phyloP scores from a whole-genome alignment of 2,329 filamentous ascomycete genomes.

The Emydomyces testavorans region DNA sequence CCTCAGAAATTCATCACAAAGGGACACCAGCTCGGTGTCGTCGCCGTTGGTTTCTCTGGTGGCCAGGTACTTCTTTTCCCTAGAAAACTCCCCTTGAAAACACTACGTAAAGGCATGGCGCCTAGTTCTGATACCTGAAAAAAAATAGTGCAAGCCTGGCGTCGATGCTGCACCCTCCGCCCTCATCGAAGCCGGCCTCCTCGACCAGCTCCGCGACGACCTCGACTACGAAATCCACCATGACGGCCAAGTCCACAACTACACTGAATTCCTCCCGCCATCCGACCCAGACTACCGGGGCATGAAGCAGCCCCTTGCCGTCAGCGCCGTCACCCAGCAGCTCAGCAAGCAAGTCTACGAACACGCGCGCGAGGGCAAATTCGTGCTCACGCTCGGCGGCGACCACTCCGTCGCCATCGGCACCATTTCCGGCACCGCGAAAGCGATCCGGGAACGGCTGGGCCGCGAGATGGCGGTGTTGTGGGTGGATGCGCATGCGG shows the following conservation, averaged over 20 bases:
- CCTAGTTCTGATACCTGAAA: too few relatives aligned
- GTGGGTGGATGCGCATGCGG: slow-evolving; percentile 96
- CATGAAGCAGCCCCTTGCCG: slow-evolving; percentile 89
- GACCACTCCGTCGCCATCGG: slow-evolving; percentile 97
- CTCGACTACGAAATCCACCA: slow-evolving; percentile 81
- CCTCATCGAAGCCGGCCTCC: slow-evolving; percentile 76
- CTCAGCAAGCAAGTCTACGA: slow-evolving; percentile 77
- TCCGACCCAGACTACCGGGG: slow-evolving; percentile 62
- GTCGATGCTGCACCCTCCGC: slow-evolving; percentile 85
- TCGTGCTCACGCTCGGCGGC: slow-evolving; percentile 86
- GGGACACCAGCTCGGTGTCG: slow-evolving; percentile 71
- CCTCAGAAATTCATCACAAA: slow-evolving; percentile 66
- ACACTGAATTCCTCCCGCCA: slow-evolving; percentile 59
- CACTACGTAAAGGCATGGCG: too few relatives aligned
- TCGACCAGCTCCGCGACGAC: slow-evolving; percentile 70
- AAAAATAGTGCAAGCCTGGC: slow-evolving; percentile 64
- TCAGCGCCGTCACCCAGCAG: slow-evolving; percentile 70
- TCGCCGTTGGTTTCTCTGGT: slow-evolving; percentile 91
- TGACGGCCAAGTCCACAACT: slow-evolving; percentile 70
- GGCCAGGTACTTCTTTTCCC: slow-evolving; percentile 59
- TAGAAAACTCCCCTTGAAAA: too few relatives aligned
- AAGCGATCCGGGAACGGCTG: slow-evolving; percentile 69
- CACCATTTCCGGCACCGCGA: slow-evolving; percentile 75
- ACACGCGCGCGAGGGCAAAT: slow-evolving; percentile 69
- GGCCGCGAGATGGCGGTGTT: slow-evolving; percentile 79